phyloP scores from a whole-genome alignment of 2,329 filamentous ascomycete species.

The Cercospora berteroae region DNA sequence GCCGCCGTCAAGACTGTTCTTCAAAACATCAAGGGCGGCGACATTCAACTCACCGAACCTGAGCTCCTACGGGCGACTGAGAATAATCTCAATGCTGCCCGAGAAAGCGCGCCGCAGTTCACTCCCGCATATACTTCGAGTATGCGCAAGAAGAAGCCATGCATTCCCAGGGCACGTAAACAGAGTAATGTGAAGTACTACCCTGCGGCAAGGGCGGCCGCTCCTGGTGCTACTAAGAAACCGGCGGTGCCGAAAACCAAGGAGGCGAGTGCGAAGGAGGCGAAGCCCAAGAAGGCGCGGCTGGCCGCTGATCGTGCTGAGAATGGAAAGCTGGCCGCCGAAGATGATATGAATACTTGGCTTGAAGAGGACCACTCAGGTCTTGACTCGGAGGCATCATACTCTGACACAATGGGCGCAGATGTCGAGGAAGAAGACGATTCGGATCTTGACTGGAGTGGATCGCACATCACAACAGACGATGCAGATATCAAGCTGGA shows the following conservation, averaged over 20 bases:
- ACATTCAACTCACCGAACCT: background rate
- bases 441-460: too few species aligned
- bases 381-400: too few species aligned
- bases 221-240: background rate
- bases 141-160: background rate
- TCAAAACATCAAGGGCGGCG: background rate
- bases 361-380: too few species aligned
- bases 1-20: background rate
- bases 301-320: background rate
- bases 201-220: background rate
- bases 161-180: background rate
- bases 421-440: too few species aligned
- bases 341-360: background rate
- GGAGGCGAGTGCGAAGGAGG: background rate
- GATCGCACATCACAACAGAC: too few species aligned
- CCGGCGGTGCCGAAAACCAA: background rate
- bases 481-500: too few species aligned
- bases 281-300: background rate
- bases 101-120: background rate
- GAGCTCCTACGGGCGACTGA: background rate
- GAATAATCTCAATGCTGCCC: background rate
- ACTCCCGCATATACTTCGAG: background rate
- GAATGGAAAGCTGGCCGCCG: background rate
- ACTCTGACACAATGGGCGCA: too few species aligned
- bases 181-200: background rate